phyloP scores from a whole-genome alignment of 306 rosid genomes.

The Quercus rubra region DNA sequence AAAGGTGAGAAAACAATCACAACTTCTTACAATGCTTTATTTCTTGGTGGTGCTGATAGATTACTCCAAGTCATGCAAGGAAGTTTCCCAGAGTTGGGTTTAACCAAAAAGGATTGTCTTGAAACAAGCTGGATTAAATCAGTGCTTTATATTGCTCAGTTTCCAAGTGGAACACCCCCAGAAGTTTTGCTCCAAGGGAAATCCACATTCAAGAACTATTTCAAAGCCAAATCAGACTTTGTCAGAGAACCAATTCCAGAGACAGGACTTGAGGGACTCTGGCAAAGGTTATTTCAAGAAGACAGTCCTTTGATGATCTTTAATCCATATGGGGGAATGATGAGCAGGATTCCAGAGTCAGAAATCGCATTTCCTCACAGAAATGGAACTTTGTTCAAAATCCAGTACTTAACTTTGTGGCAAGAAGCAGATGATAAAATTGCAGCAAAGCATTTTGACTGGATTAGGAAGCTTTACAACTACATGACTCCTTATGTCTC shows the following conservation, averaged over 20 bases:
- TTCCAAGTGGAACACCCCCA: constrained; percentile 46
- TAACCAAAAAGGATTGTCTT: constrained; percentile 44
- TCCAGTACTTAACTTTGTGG: constrained; percentile 62
- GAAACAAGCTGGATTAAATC: constrained; percentile 78
- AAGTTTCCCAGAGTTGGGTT: constrained; percentile 68
- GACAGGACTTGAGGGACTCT: constrained; percentile 54
- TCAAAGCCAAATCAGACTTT: constrained; percentile 89
- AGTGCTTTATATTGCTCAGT: constrained; percentile 70
- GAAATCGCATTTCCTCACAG: constrained; percentile 75
- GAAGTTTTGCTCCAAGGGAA: constrained; percentile 66
- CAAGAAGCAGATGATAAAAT: constrained; percentile 29
- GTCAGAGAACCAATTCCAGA: constrained; percentile 62
- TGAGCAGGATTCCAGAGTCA: constrained; percentile 56
- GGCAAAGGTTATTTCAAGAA: constrained; percentile 64
- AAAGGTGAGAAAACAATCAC: constrained; percentile 47
- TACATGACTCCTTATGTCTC: constrained; percentile 75
- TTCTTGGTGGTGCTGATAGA: constrained; percentile 48
- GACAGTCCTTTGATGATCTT: constrained; percentile 46
- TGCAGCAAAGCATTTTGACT: constrained; percentile 44
- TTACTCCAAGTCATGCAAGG: constrained; percentile 49
- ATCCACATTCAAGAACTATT: constrained; percentile 58
- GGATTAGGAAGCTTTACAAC: constrained; percentile 74
- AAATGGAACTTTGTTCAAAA: constrained; percentile 60
- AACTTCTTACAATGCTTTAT: constrained; percentile 62
- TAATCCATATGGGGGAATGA: constrained; percentile 81